Percentiles rank a stretch among this genome's conserved stretches.
phyloP scores from a whole-genome alignment of 2,329 filamentous ascomycete genomes.

The Reticulascus tulasneorum region DNA sequence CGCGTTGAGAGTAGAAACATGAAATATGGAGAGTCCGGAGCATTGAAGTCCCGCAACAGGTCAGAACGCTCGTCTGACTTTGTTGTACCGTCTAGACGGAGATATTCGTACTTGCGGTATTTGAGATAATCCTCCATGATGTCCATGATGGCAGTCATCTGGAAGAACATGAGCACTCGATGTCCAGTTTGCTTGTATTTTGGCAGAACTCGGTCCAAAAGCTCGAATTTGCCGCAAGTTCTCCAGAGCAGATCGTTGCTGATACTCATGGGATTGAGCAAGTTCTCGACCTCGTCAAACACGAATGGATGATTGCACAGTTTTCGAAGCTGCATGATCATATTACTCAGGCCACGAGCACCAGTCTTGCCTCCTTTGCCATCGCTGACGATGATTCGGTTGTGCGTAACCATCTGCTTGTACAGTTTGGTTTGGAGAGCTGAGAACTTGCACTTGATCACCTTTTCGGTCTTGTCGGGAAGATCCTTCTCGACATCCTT shows the following conservation, averaged over 20 bases:
- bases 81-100: constrained; percentile 92
- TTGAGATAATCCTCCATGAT: constrained; percentile 99
- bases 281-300: constrained; percentile 95
- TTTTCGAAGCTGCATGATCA: constrained; percentile 99
- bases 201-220: constrained; percentile 85
- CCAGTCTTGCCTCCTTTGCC: constrained; percentile 93
- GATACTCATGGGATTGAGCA: constrained; percentile 85
- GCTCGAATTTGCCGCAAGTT: constrained; percentile 93
- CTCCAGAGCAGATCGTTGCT: constrained; percentile 96
- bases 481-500: constrained; percentile 99
- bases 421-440: constrained; percentile 89
- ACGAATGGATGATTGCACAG: constrained; percentile 99
- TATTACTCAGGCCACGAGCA: constrained; percentile 94
- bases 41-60: constrained; percentile 84
- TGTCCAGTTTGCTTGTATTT: constrained; percentile 91
- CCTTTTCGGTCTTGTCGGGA: constrained; percentile 97
- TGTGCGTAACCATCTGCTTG: constrained; percentile 95
- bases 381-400: constrained; percentile 90
- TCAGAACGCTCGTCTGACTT: constrained; percentile 97
- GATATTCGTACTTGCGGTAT: constrained; percentile 75
- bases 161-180: constrained; percentile 99
- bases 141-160: constrained; percentile 99
- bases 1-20: constrained; percentile 98
- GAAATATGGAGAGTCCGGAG: constrained; percentile 86
- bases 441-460: constrained; percentile 99